Base-by-base conservation (phyloP, 768 basidiomycete genomes). In the Mycena pura region DNA sequence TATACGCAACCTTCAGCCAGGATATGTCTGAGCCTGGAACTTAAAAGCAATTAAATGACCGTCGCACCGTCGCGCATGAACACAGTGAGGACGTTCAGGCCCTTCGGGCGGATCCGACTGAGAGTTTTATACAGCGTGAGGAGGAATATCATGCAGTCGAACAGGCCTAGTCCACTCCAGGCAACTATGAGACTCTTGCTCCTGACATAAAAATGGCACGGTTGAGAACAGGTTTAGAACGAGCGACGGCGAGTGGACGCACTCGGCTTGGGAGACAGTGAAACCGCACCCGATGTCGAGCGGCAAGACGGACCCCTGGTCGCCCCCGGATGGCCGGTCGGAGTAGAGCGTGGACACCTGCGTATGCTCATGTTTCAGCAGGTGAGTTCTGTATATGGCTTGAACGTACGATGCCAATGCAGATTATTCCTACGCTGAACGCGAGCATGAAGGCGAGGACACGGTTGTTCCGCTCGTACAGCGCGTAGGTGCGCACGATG, bases 41-140 rank as follows among this genome's bases (percentile, higher is more conserved):
- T 31, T n/a, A 2, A 6, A 27, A 19, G 34, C 6, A 25, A 21
- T 3, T 27, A 14, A n/a, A 14, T 19, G 17, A 4, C 6, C 10
- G 31, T 24, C 59, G 11, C 27, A 62, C 60, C 63, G 31, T 64
- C 63, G n/a, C 63, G 57, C 14, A 64, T 13, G n/a, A 64, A 32
- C 2, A 64, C 25, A 24, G 13, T 46, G 14, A 64, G 17, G 1
- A 64, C 41, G 6, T 34, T 34, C n/a, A 32, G 3, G 1, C 38
- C 31, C n/a, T 8, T 28, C 25, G 6, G 6, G 13, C 36, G 9
- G 3, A 46, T 57, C 3, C 22, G 53, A 11, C 25, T 44, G 10
- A 64, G n/a, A 14, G 53, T 57, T 8, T 34, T n/a, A 29, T 43
- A 50, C 3, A 64, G 48, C 19, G 63, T 64, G n/a, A 64, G 47